Evolutionary conservation across 1,139 yeast genomes (phyloP), one percentile per base, ranked within the genome.

Genomic region (Zygosaccharomyces pseudobailii): DNA sequence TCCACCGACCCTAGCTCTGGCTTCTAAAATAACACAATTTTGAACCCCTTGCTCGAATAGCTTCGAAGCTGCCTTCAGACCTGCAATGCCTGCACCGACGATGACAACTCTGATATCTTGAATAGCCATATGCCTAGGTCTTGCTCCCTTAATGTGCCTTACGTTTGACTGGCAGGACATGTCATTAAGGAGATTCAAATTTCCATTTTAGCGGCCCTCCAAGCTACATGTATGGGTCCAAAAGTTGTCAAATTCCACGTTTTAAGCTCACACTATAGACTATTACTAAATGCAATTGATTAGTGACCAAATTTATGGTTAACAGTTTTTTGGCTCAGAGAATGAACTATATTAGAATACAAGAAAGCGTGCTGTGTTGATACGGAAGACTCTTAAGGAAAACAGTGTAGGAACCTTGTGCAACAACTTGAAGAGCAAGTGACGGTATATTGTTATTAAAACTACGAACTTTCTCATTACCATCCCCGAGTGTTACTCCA

Each of bases 81-180:
- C 96, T 0, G 95, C 69, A 6, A 86, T 79, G 0, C 97, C 96
- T 7, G 87, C 95, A 3, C 97, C 97, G 8, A 88, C 71, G 5
- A 88, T 72, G 1, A 76, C 62, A 6, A 74, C 79, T 27, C 47
- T 49, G 20, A 47, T 51, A 24, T 50, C 42, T 25, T 42, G 46
- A 10, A 46, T 33, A 5, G 43, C 39, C 47, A 45, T 48, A 8
- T 4, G 32, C 8, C 23, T 23, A 17, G 9, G 8, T n/a, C 30
- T 23, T 36, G 23, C 17, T 19, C 10, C 27, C 27, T 24, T 24
- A 2, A 2, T 6, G 27, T 8, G 27, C 27, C 9, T 9, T 21
- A 19, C n/a, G 9, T 8, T 4, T 30, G 19, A n/a, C 6, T 6
- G 5, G 33, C 2, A 6, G 10, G 2, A 19, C 3, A n/a, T 9